Base-by-base conservation (phyloP, 345 rosid genomes). In the Eucalyptus lansdowneana region DNA sequence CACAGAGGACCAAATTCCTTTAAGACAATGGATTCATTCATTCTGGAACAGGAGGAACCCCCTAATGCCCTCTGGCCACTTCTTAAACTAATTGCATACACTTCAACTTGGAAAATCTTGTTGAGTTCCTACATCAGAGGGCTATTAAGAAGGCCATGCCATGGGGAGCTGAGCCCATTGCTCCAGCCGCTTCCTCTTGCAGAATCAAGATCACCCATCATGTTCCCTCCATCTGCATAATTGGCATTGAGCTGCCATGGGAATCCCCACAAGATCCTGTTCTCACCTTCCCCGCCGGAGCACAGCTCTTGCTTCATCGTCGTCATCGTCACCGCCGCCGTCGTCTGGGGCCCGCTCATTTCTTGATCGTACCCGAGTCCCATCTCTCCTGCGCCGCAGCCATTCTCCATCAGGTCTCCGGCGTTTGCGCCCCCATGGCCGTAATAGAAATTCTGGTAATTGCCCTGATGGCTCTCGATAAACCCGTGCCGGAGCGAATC, bases 171-270 rank as follows among this genome's bases (percentile, higher is more conserved):
- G 53, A 62, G 80, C 81, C 80, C 83, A 6, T 72, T 50, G 50
- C 47, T 69, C 89, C 89, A 88, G 83, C 83, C 7, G 29, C 87
- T 31, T 86, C 87, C 87, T 86, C 87, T 86, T 50, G 62, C 47
- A 50, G 87, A 51, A 86, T 86, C 87, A 51, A 87, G 62, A 21
- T 88, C 89, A 37, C 89, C 89, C 86, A 88, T 50, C 86, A 29
- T 16, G 56, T 88, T 88, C 80, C 86, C 86, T 76, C 85, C 85
- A 62, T 92, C 95, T 34, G 56, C 42, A 86, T 86, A 50, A 86
- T 88, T 67, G 40, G 93, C 95, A 94, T 91, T 94, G 47, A 94
- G 88, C 90, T 95, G 97, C 98, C 99, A 96, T 44, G 98, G 99
- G 86, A 94, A 94, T 5, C 97, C 98, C 94, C 93, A 94, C 50